Evolutionary conservation across 805 yeast species (phyloP).

Genomic region (Yarrowia sp.): DNA sequence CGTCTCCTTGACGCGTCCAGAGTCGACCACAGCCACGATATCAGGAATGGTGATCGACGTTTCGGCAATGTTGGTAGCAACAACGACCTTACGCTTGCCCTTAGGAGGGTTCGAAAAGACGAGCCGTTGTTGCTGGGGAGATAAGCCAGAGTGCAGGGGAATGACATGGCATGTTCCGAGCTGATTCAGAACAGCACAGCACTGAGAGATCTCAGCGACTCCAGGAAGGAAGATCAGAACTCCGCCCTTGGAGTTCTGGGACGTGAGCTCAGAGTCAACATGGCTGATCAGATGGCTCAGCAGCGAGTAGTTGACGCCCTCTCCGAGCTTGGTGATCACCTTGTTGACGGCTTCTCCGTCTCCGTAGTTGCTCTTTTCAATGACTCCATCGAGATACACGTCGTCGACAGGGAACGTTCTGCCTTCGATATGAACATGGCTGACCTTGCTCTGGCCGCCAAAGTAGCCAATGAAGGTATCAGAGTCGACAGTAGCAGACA

Average conservation of each 20-base stretch:
- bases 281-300: constrained; percentile 54
- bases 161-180: constrained; percentile 42
- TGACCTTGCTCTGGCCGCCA: constrained; percentile 41
- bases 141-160: constrained; percentile 86
- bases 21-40: constrained; percentile 85
- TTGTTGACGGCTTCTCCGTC: constrained; percentile 37
- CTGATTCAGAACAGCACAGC: constrained; percentile 41
- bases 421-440: constrained; percentile 83
- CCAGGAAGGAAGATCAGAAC: constrained; percentile 88
- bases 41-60: constrained; percentile 96
- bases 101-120: constrained; percentile 61
- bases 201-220: constrained; percentile 72
- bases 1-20: constrained; percentile 80
- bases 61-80: constrained; percentile 92
- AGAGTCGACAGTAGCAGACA: constrained; percentile 92
- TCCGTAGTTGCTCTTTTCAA: constrained; percentile 38
- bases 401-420: constrained; percentile 90
- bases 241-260: constrained; percentile 55
- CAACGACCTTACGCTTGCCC: constrained; percentile 72
- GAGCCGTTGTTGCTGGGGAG: constrained; percentile 75
- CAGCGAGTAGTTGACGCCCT: constrained; percentile 66
- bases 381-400: constrained; percentile 63
- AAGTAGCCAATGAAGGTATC: constrained; percentile 67
- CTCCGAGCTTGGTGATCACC: constrained; percentile 36
- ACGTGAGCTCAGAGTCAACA: constrained; percentile 52